Base-by-base conservation (phyloP, 208 protist genomes). In the Trypanosoma melophagium region DNA sequence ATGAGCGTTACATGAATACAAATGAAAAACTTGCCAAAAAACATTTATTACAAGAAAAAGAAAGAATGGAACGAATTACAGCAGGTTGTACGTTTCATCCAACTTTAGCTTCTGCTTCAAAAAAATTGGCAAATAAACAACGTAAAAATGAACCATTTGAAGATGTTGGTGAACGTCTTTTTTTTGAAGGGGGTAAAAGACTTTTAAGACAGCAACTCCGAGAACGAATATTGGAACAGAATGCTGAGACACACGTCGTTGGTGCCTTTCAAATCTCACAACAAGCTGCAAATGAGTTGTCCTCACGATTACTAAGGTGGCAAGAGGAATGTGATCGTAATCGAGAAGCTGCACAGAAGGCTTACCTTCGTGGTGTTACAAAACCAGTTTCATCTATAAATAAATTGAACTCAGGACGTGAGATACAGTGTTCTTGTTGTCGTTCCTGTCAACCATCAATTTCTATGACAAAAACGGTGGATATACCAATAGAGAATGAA, bases 191-290 rank as follows among this genome's bases (percentile, higher is more conserved):
- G 12, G 87, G 81, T 1, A 74, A 81, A 63, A 78, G 80, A 8
- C 77, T 90, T 58, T 76, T 96, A 53, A 78, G 90, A 19, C 85
- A 87, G 68, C 90, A 96, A 62, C 77, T 96, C 5, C 80, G 87
- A 1, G 71, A 76, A 54, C 81, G 78, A 14, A 61, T 83, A 31
- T 72, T 77, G 22, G 73, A 80, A 61, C 60, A 76, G 8, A 24
- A 14, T 0, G 71, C 53, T 13, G 72, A 75, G 53, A 53, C 60
- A 19, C 21, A 61, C 25, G 68, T 83, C 3, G 74, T 94, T n/a
- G 85, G 89, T 55, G 71, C 61, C 0, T 66, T 84, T 60, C 51
- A 65, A 12, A 79, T 95, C 16, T 75, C 80, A 7, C 31, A 22
- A 9, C 56, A 54, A 3, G 59, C 65, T n/a, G 70, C 74, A 41